phyloP scores from a whole-genome alignment of 2,329 filamentous ascomycete genomes.

The Leptographium radiaticola region DNA sequence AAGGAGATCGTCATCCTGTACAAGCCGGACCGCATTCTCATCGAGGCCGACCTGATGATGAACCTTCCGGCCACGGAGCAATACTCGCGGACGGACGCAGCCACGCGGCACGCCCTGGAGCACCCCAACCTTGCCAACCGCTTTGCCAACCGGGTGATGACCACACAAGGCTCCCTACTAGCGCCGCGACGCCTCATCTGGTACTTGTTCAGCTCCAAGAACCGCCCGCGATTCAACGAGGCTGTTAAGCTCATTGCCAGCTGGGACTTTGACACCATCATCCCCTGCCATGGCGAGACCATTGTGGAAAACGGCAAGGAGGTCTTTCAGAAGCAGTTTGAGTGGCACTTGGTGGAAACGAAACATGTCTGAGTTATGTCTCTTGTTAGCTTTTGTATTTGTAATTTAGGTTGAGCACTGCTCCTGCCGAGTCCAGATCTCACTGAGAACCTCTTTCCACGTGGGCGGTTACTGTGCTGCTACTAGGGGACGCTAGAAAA shows the following conservation, averaged over 20 bases:
- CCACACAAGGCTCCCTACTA: slow-evolving; percentile 49
- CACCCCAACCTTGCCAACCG: slow-evolving; percentile 24
- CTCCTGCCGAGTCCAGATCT: neutral
- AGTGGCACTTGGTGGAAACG: slow-evolving; percentile 53
- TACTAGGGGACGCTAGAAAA: too few species aligned
- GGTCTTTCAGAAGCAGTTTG: slow-evolving; percentile 64
- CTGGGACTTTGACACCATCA: slow-evolving; percentile 78
- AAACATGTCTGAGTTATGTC: neutral
- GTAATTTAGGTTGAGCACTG: neutral
- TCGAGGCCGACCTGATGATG: slow-evolving; percentile 85
- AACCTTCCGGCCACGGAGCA: slow-evolving; percentile 83
- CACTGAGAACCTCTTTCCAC: too few species aligned
- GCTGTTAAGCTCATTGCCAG: slow-evolving; percentile 54
- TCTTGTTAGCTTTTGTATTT: neutral
- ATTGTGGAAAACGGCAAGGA: slow-evolving; percentile 63
- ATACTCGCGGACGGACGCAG: slow-evolving; percentile 43
- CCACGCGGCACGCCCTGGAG: slow-evolving; percentile 21
- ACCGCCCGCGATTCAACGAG: slow-evolving; percentile 56
- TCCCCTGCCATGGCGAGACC: slow-evolving; percentile 89
- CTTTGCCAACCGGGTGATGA: slow-evolving; percentile 41
- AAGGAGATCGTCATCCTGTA: slow-evolving; percentile 83
- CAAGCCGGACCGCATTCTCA: slow-evolving; percentile 63
- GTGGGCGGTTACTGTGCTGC: too few species aligned
- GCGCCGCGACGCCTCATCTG: slow-evolving; percentile 73
- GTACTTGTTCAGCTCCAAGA: slow-evolving; percentile 49